Evolutionary conservation across 1,284 basidiomycete genomes (phyloP), one percentile per base, ranked within the genome.

Genomic region (Puccinia hordei): DNA sequence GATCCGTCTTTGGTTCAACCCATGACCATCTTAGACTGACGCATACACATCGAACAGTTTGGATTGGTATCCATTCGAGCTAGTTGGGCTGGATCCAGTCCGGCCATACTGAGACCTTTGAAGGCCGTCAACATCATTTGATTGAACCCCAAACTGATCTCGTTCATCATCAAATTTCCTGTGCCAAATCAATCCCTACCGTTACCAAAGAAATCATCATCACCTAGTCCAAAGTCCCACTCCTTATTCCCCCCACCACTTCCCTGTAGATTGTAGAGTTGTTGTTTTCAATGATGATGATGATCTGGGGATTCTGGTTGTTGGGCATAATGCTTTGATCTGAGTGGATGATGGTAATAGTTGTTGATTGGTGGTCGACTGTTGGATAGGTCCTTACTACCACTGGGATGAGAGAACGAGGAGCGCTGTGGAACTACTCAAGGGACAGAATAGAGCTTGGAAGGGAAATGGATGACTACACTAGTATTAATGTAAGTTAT

Each of bases 21-120:
- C 65, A 79, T 69, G 44, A 79, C 68, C 76, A 68, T 79, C 44
- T 72, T 79, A 17, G 76, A 79, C 59, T 79, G 76, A 5, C 66
- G 30, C 44, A 79, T 66, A 19, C 75, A 27, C 75, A 77, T 77
- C 44, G 63, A 41, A 49, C 76, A 72, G 66, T 71, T 61, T 12
- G 33, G 22, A 44, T 38, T 44, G 19, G 66, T 66, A 30, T 46
- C 73, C 44, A 79, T 71, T 12, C 63, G 61, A 9, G 61, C 61
- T 30, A 77, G 27, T 35, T 63, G 46, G 65, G 33, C 53, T 5
- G 68, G 53, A 69, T 44, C 66, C 22, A 66, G 68, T 19, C 68
- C 76, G 38, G 51, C 30, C 35, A 79, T 55, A 13, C 35, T 72
- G 22, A 79, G 65, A 4, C 76, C 76, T 15, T 55, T 46, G 65